Base-by-base conservation (phyloP, 1,284 basidiomycete species). In the Ustilago curta region DNA sequence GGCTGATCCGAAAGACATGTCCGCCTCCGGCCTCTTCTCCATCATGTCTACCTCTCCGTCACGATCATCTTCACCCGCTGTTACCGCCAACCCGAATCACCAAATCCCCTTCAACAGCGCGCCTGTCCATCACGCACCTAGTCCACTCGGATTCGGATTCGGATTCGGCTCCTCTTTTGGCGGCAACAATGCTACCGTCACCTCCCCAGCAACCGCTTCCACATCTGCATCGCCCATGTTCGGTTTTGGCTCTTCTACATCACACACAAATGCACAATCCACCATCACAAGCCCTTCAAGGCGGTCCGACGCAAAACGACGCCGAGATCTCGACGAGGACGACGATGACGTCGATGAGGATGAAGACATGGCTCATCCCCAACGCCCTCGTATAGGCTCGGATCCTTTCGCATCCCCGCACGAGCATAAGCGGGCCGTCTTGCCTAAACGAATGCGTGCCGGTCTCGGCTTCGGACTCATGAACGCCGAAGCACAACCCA, bases 101-200 rank as follows among this genome's bases (percentile, higher is more conserved):
- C 77, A 77, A 44, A 77, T 79, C n/a, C 77, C 77, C 14, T 79
- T 79, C 51, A 70, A 71, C 53, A 59, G 59, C 29, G 72, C 77
- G 12, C 72, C 76, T 0, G 76, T 77, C 8, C 74, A 79, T 19
- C 77, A 79, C 70, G 75, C 68, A 23, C 77, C 77, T 18, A 70
- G 63, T 45, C 75, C 70, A 19, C 66, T 79, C 16, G 75, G 70
- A n/a, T 79, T 79, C 31, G 77, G 77, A 2, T 79, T 79, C 31
- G 77, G 77, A 29, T 79, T 79, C 43, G 77, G 77, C 19, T 70
- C 75, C 21, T 77, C 77, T 0, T 74, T 79, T 25, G 70, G 65
- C 19, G 65, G 59, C 27, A 70, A 74, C 54, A 77, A 71, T 42
- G 44, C 51, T 3, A 35, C 49, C 31, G 21, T 23, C 53, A 4